A percentile compares a stretch with the other conserved stretches of the same genome.
These are phyloP conservation scores for Limtongia smithiae DNA, from an alignment of 805 yeast species.

Conservation along the genomic window DNA sequence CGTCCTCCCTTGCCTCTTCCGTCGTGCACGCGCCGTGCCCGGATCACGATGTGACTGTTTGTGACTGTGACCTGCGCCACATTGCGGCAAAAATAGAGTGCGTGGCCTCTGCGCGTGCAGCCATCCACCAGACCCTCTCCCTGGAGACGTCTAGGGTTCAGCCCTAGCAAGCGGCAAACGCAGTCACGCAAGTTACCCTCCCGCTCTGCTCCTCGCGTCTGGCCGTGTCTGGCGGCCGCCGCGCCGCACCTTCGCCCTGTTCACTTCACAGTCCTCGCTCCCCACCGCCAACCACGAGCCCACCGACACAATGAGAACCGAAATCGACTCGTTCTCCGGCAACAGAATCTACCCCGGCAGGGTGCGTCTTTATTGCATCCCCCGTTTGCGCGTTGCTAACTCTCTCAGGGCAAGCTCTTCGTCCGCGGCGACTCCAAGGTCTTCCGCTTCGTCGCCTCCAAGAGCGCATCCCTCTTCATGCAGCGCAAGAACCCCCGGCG, in stretches of 20 bases:
- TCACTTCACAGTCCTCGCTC: neutral
- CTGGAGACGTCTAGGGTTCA: no score
- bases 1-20: no score
- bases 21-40: no score
- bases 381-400: neutral
- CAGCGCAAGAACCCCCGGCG: slow-evolving; percentile 99
- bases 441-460: slow-evolving; percentile 98
- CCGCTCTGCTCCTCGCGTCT: no score
- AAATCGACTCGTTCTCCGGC: slow-evolving; percentile 99
- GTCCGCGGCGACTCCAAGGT: slow-evolving; percentile 99
- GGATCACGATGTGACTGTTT: no score
- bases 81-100: no score
- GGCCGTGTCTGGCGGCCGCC: no score
- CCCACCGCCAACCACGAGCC: slow-evolving; percentile 10
- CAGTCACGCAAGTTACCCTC: neutral
- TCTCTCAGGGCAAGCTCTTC: slow-evolving; percentile 74
- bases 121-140: no score
- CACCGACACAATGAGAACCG: slow-evolving; percentile 80
- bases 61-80: no score
- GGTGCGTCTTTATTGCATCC: slow-evolving; percentile 33
- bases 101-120: no score
- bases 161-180: no score
- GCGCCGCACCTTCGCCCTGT: neutral
- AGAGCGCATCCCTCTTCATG: slow-evolving; percentile 95
- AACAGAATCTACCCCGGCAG: slow-evolving; percentile 99